Percentiles rank a stretch among this genome's conserved stretches.
These are phyloP conservation scores for Bondarzewia mesenterica DNA, from an alignment of 1,284 basidiomycete species.

Conservation along the genomic window DNA sequence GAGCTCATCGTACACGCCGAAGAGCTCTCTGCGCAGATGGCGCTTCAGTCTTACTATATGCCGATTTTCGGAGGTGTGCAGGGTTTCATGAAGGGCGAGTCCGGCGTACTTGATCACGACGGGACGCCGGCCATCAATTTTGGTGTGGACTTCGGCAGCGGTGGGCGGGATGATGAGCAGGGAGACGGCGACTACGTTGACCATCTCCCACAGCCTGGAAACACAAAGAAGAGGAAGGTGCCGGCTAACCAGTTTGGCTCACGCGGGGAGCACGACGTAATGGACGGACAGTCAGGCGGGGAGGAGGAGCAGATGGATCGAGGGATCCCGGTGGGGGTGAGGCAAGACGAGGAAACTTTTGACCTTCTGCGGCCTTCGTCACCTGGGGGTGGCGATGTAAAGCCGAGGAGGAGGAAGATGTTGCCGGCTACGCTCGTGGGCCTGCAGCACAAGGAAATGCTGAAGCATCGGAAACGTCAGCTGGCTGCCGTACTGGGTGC, in stretches of 20 bases:
- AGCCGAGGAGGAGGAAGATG: slow-evolving; percentile 38
- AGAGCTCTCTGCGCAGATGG: slow-evolving; percentile 42
- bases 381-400: slow-evolving; percentile 1
- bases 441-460: slow-evolving; percentile 64
- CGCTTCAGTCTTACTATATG: slow-evolving; percentile 54
- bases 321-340: slow-evolving; percentile 19
- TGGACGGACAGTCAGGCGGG: slow-evolving; percentile 27
- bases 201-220: slow-evolving; percentile 66
- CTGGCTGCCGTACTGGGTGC: slow-evolving; percentile 59
- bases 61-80: slow-evolving; percentile 42
- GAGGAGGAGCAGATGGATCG: slow-evolving; percentile 31
- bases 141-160: slow-evolving; percentile 1
- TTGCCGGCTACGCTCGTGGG: slow-evolving; percentile 57
- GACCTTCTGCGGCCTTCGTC: slow-evolving; percentile 5
- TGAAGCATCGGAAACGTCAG: slow-evolving; percentile 59
- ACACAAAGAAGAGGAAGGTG: slow-evolving; percentile 80
- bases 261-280: slow-evolving; percentile 29
- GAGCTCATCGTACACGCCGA: slow-evolving; percentile 44
- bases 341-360: slow-evolving; percentile 16
- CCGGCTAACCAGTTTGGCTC: slow-evolving; percentile 41
- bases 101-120: neutral
- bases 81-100: slow-evolving; percentile 27
- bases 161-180: slow-evolving; percentile 32
- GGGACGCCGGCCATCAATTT: slow-evolving; percentile 18
- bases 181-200: slow-evolving; percentile 54